Conservation (phyloP, 768 basidiomycete genomes). For the Mrakia hoshinonis region DNA sequence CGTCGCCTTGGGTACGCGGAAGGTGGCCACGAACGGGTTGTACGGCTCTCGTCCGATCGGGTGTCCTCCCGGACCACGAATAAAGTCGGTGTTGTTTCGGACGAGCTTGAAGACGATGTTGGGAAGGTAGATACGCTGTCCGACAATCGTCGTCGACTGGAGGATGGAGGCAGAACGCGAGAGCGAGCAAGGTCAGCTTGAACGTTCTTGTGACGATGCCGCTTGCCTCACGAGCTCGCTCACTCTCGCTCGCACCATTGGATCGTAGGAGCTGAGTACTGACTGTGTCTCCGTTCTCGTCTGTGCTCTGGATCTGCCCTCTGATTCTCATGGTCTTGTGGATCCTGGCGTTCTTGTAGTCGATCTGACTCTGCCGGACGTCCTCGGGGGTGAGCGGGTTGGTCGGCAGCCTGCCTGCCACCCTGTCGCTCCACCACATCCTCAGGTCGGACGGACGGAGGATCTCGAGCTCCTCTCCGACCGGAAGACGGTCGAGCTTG, state of each 20-base stretch:
- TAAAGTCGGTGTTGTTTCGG: slow-evolving; percentile 1
- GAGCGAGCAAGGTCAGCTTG: background rate
- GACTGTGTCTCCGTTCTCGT: slow-evolving; percentile 10
- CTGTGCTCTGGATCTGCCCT: background rate
- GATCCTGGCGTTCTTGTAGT: background rate
- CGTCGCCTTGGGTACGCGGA: slow-evolving; percentile 72
- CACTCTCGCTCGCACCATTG: background rate
- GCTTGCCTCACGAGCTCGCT: background rate
- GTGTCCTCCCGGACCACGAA: background rate
- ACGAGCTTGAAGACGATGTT: slow-evolving; percentile 57
- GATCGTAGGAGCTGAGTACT: background rate
- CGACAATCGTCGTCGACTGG: slow-evolving; percentile 50
- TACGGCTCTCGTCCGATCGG: slow-evolving; percentile 56
- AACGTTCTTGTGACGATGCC: background rate
- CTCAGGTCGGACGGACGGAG: background rate
- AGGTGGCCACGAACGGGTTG: slow-evolving; percentile 91
- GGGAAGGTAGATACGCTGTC: slow-evolving; percentile 78
- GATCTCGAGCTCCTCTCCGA: slow-evolving; percentile 18
- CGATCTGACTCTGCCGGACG: slow-evolving; percentile 12
- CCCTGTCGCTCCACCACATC: slow-evolving; percentile 18
- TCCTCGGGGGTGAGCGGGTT: slow-evolving; percentile 24
- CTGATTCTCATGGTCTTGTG: background rate
- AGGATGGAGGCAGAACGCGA: background rate
- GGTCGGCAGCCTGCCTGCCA: background rate
- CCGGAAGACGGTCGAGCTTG: slow-evolving; percentile 25